These are phyloP conservation scores for Sarocladiaceae sp. DNA, from an alignment of 2,329 filamentous ascomycete species.

Conservation along the genomic window DNA sequence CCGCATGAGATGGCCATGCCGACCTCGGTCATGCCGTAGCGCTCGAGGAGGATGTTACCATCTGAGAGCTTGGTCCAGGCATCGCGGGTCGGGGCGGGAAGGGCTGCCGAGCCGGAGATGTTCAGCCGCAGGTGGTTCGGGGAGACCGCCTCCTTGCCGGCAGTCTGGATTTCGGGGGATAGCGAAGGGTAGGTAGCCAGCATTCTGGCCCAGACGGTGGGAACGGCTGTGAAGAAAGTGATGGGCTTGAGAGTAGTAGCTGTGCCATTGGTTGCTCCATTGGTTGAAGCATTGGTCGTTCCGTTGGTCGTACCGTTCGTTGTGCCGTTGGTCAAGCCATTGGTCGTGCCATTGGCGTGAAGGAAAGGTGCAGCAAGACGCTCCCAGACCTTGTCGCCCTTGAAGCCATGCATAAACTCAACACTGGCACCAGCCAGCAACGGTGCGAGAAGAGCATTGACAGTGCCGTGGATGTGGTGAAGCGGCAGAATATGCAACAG, in stretches of 20 bases:
- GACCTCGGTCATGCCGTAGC: constrained; percentile 98
- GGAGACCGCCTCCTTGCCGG: constrained; percentile 65
- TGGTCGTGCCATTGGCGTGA: constrained; percentile 26
- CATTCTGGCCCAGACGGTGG: constrained; percentile 89
- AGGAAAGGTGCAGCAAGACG: constrained; percentile 80
- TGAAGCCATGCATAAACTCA: constrained; percentile 95
- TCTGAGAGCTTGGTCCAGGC: constrained; percentile 77
- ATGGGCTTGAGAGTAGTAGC: constrained; percentile 47
- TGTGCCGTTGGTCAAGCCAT: constrained; percentile 13
- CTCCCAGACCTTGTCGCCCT: constrained; percentile 78
- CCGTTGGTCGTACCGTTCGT: constrained; percentile 14
- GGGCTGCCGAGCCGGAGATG: constrained; percentile 91
- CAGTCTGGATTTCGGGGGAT: constrained; percentile 55
- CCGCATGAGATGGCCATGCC: constrained; percentile 96
- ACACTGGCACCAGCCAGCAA: constrained; percentile 82
- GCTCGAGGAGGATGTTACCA: constrained; percentile 87
- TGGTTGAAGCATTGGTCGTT: constrained; percentile 16
- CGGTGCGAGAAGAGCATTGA: constrained; percentile 87
- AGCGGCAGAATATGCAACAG: constrained; percentile 89
- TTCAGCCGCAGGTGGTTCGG: constrained; percentile 77
- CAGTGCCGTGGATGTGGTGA: constrained; percentile 94
- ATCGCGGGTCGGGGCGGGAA: constrained; percentile 82
- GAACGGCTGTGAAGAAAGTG: constrained; percentile 93
- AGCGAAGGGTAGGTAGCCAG: constrained; percentile 65
- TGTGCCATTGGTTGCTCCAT: too few species aligned